Conservation (phyloP, 768 basidiomycete species). For the Phaeotremella fagi region DNA sequence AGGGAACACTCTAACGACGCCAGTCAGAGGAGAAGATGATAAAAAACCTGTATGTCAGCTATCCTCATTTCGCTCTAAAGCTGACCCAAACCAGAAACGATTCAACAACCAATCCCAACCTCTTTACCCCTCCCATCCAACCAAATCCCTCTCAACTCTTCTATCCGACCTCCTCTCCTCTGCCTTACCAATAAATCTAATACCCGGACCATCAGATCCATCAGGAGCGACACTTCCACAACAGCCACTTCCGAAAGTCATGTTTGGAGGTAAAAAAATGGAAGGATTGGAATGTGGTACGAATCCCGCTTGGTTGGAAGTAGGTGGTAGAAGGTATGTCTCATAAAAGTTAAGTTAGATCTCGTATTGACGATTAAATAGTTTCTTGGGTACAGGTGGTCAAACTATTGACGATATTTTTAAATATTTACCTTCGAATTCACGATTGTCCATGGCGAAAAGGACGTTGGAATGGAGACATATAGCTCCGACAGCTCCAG, state of each 20-base stretch:
- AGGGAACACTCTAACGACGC: conserved; percentile 72
- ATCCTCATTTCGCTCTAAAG: background rate
- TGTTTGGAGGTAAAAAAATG: conserved; percentile 63
- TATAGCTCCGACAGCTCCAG: conserved; percentile 97
- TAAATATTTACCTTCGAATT: conserved; percentile 70
- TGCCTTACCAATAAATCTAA: conserved; percentile 75
- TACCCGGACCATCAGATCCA: conserved; percentile 85
- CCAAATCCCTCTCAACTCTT: conserved; percentile 61
- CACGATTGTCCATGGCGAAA: conserved; percentile 68
- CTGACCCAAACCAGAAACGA: conserved; percentile 36
- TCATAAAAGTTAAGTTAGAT: conserved; percentile 6
- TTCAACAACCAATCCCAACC: conserved; percentile 36
- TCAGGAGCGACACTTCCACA: conserved; percentile 86
- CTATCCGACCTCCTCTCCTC: conserved; percentile 67
- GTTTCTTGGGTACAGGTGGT: conserved; percentile 78
- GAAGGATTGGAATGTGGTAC: conserved; percentile 67
- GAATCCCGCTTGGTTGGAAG: conserved; percentile 79
- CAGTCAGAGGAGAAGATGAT: conserved; percentile 50
- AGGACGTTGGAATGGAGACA: conserved; percentile 88
- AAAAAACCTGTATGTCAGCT: conserved; percentile 35
- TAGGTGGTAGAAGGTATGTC: conserved; percentile 54
- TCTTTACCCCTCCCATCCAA: conserved; percentile 71
- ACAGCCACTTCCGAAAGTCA: conserved; percentile 83
- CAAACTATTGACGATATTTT: conserved; percentile 93
- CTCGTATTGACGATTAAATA: conserved; percentile 44